Base-by-base conservation (phyloP, 2,329 filamentous ascomycete species). In the Fusarium bulbicola region DNA sequence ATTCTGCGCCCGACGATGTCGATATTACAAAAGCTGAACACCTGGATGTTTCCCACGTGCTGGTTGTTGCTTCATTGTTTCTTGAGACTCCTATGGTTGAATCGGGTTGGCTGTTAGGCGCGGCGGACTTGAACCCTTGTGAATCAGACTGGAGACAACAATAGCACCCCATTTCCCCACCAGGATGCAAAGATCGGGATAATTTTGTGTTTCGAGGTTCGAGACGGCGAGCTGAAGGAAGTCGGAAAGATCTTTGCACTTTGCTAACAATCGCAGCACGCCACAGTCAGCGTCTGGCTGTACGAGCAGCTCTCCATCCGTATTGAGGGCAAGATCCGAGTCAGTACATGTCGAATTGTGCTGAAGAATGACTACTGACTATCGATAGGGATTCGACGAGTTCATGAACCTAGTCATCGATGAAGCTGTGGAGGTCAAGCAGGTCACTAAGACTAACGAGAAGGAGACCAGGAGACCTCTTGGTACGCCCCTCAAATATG, bases 401-500 rank as follows among this genome's bases (percentile, higher is more conserved):
- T 99, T 98, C 85, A 98, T 99, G 95, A 99, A 99, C 85, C 87
- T 99, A 56, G 96, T 98, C 43, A 89, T 97, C 75, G 96, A 99
- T 80, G 95, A 99, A 78, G 96, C 96, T 36, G 91, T 98, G 64
- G 95, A 98, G 84, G 95, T 99, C 49, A 93, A 92, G 82, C 89
- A 94, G 80, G 87, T 93, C 62, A 95, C 93, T 72, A 97, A 97
- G 86, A 91, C 90, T 21, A 92, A 93, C 76, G 82, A 87, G 46
- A 90, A 92, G 75, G 95, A 97, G 84, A 91, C 90, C 75, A 89
- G 95, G 81, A 91, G 93, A 82, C 87, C 91, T 47, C 82, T 98
- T 59, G 95, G 95, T 97, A 88, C 70, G 88, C 47, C 3, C 40
- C 4, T 13, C 16, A 9, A 30, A 21, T 12, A 45, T 47, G 34